These are phyloP conservation scores for Mortierella sp. DNA, from an alignment of 371 early-diverging fungal genomes.

Conservation along the genomic window DNA sequence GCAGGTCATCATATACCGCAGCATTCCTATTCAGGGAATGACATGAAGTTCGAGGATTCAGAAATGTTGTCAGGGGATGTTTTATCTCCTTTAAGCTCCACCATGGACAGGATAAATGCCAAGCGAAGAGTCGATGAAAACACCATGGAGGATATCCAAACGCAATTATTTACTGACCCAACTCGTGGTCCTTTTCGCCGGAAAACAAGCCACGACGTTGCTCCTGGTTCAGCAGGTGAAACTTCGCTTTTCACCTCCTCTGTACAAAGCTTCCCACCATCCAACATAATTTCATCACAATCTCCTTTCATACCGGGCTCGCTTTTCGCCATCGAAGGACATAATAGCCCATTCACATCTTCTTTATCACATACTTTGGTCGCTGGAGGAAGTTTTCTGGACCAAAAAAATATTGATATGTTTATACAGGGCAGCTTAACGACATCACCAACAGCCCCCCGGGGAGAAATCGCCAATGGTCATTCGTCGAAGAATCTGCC, in stretches of 20 bases:
- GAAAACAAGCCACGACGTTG: constrained; percentile 53
- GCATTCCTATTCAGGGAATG: constrained; percentile 6
- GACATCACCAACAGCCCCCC: neutral
- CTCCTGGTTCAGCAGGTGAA: neutral
- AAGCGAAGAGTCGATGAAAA: constrained; percentile 47
- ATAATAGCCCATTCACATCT: constrained; percentile 18
- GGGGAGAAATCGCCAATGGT: neutral
- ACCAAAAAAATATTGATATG: constrained; percentile 50
- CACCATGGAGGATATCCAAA: constrained; percentile 43
- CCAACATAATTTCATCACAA: constrained; percentile 14
- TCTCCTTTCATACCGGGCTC: constrained; percentile 51
- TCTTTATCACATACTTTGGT: constrained; percentile 34
- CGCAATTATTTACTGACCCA: constrained; percentile 21
- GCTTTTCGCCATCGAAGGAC: constrained; percentile 37
- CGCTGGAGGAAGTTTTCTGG: constrained; percentile 36
- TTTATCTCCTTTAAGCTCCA: constrained; percentile 26
- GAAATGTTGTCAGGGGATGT: constrained; percentile 39
- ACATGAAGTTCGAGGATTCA: constrained; percentile 25
- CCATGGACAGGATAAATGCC: constrained; percentile 25
- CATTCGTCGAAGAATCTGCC: constrained; percentile 17
- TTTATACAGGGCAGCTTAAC: constrained; percentile 22
- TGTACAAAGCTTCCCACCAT: constrained; percentile 11
- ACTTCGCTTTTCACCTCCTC: constrained; percentile 20
- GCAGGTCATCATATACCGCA: constrained; percentile 36
- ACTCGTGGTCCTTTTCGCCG: constrained; percentile 51